Evolutionary conservation across 768 basidiomycete genomes (phyloP), one percentile per base, ranked within the genome.

Genomic region (Tephrocybe rancida): DNA sequence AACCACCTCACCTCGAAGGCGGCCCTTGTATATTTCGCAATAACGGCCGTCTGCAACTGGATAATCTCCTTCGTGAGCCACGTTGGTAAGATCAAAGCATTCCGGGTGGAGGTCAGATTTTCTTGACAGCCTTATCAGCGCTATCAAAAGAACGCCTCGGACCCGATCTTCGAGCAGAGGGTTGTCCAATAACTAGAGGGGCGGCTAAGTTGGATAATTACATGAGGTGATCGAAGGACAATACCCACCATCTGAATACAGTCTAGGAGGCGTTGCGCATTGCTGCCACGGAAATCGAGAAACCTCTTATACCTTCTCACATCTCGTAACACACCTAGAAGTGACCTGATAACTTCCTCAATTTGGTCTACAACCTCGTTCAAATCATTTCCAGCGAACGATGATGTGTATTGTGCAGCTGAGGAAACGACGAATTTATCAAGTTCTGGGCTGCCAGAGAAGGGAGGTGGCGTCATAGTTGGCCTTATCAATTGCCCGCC

Each of bases 11-110:
- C 44, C 35, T 10, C 42, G 34, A 10, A 53, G 14, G 13, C 37
- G 35, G 7, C 44, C 52, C 30, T 47, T 47, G 37, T 47, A 39
- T 37, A 46, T 41, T 19, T 47, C 52, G 22, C 44, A 39, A 27
- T 46, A 53, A 8, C 24, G 26, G 2, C 34, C 45, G 22, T 38
- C 26, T 8, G 50, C 32, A 22, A 48, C 44, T 18, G 52, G 52
- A 24, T 47, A 27, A 10, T 43, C 44, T 21, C 26, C 39, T 30
- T 53, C 52, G 6, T 26, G 37, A 30, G 38, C 6, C 1, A 53
- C 38, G 24, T 46, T 26, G 19, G 44, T 30, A 3, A 53, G 24
- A 32, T 32, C 22, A 21, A 47, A 35, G 14, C 27, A 35, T n/a
- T 24, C 30, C 7, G 45, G 45, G 19, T 47, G 24, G 6, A 47